Evolutionary conservation across 805 yeast genomes (phyloP), one percentile per base, ranked within the genome.

Genomic region (Metschnikowia gruessii): DNA sequence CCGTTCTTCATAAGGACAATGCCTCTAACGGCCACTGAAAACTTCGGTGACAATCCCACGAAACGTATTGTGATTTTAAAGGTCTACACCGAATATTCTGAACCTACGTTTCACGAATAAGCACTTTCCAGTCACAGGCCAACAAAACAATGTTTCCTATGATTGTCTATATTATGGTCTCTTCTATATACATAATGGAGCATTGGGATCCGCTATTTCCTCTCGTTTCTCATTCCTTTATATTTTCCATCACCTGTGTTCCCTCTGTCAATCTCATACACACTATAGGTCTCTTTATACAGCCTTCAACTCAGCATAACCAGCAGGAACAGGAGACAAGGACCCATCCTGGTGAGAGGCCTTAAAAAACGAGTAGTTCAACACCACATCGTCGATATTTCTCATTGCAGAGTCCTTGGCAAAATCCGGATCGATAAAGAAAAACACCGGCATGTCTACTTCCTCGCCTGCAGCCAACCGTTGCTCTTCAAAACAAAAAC

Each of bases 401-500:
- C 91, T 81, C 95, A 94, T 88, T 29, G 81, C 76, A 4, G 99
- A 97, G 62, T 91, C 98, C 49, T 83, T 81, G 37, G 94, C 94
- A 66, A 86, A 92, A 55, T 91, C 98, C 0, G 98, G 98, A 63
- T 91, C 98, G 37, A 91, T 87, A 66, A 91, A 91, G 77, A 91
- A 94, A 70, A 94, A 94, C 8, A 94, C 88, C 0, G 99, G 99
- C 99, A 94, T 94, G 63, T 94, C 99, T 15, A 94, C 95, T 63
- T 94, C 97, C 68, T 94, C 99, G 8, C 97, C 97, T 2, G 97
- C 96, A 45, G 82, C 77, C 53, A 94, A 73, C 65, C 87, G 80
- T 66, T 94, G 99, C 64, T 94, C 99, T 70, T 94, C 99, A 61
- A 94, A 94, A 63, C 99, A 94, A 70, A 94, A 94, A 66, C 99